These are phyloP conservation scores for Karstenula rhodostoma DNA, from an alignment of 2,329 filamentous ascomycete genomes.

Conservation along the genomic window DNA sequence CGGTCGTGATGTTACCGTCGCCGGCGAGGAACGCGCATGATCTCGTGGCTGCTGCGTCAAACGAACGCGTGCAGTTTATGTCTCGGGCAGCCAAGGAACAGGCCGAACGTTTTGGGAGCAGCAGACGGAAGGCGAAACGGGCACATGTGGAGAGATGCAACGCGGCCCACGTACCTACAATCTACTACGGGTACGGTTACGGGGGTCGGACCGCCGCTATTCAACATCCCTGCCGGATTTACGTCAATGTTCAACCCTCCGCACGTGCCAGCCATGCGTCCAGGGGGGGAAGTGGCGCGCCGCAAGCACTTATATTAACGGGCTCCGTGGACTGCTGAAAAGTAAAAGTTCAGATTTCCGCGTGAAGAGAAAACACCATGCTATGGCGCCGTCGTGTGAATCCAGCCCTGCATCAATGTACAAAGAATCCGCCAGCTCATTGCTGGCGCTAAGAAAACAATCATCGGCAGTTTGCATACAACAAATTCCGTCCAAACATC, in stretches of 20 bases:
- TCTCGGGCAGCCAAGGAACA: neutral
- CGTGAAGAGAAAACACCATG: slow-evolving; percentile 19
- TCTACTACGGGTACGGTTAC: slow-evolving; percentile 3
- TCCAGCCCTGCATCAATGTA: slow-evolving; percentile 2
- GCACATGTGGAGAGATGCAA: slow-evolving; percentile 1
- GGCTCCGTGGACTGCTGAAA: slow-evolving; percentile 1
- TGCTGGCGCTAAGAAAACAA: slow-evolving; percentile 8
- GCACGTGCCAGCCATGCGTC: slow-evolving; percentile 9
- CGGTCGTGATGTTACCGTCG: slow-evolving; percentile 30
- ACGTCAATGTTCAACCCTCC: slow-evolving; percentile 7
- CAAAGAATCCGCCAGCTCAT: neutral
- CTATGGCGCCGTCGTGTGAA: slow-evolving; percentile 20
- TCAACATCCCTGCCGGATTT: slow-evolving; percentile 9
- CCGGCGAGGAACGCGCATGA: slow-evolving; percentile 28
- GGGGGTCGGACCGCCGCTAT: slow-evolving; percentile 4
- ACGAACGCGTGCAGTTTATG: neutral
- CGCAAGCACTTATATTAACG: neutral
- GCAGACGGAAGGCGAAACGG: neutral
- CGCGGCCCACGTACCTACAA: neutral
- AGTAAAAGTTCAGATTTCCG: slow-evolving; percentile 15
- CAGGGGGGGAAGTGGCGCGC: slow-evolving; percentile 6
- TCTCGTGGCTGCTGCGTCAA: neutral
- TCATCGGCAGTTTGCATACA: slow-evolving; percentile 3
- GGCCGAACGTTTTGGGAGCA: neutral
- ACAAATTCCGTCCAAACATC: neutral